Base-by-base conservation (phyloP, 148 eudicot genomes). In the Heliamphora exappendiculata region DNA sequence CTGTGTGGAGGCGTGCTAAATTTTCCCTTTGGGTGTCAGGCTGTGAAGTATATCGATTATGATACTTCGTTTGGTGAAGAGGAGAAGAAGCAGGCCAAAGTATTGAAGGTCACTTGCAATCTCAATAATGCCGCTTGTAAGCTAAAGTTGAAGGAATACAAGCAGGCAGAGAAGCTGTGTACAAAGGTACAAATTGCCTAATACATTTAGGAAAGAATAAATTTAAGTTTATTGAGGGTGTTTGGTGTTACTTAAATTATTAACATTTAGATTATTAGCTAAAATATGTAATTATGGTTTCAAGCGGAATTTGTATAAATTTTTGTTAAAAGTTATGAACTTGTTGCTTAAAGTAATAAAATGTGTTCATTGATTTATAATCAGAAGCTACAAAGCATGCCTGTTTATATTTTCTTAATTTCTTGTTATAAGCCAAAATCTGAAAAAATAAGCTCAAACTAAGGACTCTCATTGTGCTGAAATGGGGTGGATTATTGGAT, bases 61-160 rank as follows among this genome's bases (percentile, higher is more conserved):
- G 99, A 95, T 79, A 51, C 94, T 22, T 76, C 87, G 17, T 95
- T 95, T 62, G 76, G 91, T 62, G 99, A 92, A 67, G 99, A 91
- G 51, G 96, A 95, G 79, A 95, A 95, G 89, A 92, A 88, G 81
- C 89, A 83, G 73, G 76, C 93, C n/a, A 95, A 93, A 80, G 85
- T 84, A 7, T 78, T 93, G 42, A 95, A 91, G 81, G 77, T 93
- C 22, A 81, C 89, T 50, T 91, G 98, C 83, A 93, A 95, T 74
- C 84, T 95, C 69, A 93, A 95, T 76, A 81, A 91, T 83, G 94
- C 98, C 26, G 98, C 98, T 74, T 95, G 99, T 87, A 87, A 93
- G 80, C 85, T 95, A 70, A 95, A 93, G 79, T 64, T 95, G 79
- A 95, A 91, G 72, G 98, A 91, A 0, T 95, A 89, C 73, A 93